Conservation (phyloP, 2,329 filamentous ascomycete genomes). For the Colletotrichum agaves region DNA sequence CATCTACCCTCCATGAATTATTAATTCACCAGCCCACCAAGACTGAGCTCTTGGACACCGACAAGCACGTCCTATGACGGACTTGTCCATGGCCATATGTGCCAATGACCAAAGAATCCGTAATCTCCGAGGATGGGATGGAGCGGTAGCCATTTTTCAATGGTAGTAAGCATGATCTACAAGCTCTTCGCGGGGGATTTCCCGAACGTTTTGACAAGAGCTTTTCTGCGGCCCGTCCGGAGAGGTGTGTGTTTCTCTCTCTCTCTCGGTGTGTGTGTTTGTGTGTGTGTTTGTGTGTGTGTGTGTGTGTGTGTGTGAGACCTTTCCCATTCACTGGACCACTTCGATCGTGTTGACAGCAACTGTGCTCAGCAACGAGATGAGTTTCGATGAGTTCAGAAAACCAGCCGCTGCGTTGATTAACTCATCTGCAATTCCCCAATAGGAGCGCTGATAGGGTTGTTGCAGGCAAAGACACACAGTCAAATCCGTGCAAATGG, state of each 20-base stretch:
- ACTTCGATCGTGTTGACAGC: neutral
- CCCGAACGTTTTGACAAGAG: neutral
- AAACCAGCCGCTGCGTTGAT: no score
- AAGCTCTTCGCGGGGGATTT: neutral
- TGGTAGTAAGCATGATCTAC: neutral
- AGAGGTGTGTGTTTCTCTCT: neutral
- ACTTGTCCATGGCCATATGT: no score
- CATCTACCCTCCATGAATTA: no score
- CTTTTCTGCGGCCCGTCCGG: conserved; percentile 6
- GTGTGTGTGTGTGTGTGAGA: neutral
- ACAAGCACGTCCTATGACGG: no score
- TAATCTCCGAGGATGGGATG: neutral
- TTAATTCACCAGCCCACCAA: no score
- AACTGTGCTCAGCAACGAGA: no score
- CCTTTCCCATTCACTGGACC: neutral
- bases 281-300: neutral
- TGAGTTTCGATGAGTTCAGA: no score
- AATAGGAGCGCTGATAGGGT: no score
- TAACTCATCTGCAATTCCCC: no score
- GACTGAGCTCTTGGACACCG: no score
- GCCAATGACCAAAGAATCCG: no score
- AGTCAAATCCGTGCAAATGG: neutral
- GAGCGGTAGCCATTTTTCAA: neutral
- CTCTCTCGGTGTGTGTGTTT: no score
- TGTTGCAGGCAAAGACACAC: neutral